These are phyloP conservation scores for Coemansia sp. DNA, from an alignment of 192 early-diverging fungal species.

Conservation along the genomic window DNA sequence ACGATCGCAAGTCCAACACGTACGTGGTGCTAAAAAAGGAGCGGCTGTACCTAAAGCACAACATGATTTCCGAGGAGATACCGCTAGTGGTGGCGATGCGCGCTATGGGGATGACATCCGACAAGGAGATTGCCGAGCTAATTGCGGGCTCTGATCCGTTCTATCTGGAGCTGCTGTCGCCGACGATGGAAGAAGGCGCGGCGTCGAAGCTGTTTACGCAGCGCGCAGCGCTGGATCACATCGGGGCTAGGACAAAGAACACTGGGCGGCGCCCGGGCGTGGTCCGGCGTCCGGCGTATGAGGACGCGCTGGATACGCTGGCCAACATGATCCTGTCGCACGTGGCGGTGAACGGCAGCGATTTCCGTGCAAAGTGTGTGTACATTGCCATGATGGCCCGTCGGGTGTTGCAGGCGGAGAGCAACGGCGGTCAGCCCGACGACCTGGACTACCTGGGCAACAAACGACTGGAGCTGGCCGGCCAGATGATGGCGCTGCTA, in stretches of 20 bases:
- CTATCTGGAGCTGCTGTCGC: slow-evolving; percentile 76
- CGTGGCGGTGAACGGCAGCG: slow-evolving; percentile 80
- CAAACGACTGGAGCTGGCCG: slow-evolving; percentile 97
- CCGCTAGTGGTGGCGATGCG: slow-evolving; percentile 86
- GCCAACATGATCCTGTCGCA: slow-evolving; percentile 62
- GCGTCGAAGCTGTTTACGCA: slow-evolving; percentile 79
- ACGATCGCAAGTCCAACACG: slow-evolving; percentile 92
- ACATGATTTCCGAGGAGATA: slow-evolving; percentile 80
- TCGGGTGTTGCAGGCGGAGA: slow-evolving; percentile 81
- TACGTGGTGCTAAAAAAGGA: slow-evolving; percentile 66
- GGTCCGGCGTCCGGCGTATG: slow-evolving; percentile 56
- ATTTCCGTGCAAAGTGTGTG: slow-evolving; percentile 88
- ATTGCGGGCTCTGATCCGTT: slow-evolving; percentile 83
- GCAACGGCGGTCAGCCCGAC: slow-evolving; percentile 77
- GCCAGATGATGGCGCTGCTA: slow-evolving; percentile 85
- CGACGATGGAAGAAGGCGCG: slow-evolving; percentile 82
- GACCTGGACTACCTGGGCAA: slow-evolving; percentile 98
- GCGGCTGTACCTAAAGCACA: slow-evolving; percentile 82
- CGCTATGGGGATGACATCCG: slow-evolving; percentile 91
- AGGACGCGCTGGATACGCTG: slow-evolving; percentile 85
- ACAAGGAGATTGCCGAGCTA: slow-evolving; percentile 91
- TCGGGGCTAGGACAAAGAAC: slow-evolving; percentile 73
- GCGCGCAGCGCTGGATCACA: slow-evolving; percentile 83
- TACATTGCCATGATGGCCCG: slow-evolving; percentile 93
- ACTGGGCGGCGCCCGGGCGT: slow-evolving; percentile 55